Evolutionary conservation across 108 stramenopile species (phyloP), one percentile per base, ranked within the genome.

Genomic region (Nitzschia inconspicua): DNA sequence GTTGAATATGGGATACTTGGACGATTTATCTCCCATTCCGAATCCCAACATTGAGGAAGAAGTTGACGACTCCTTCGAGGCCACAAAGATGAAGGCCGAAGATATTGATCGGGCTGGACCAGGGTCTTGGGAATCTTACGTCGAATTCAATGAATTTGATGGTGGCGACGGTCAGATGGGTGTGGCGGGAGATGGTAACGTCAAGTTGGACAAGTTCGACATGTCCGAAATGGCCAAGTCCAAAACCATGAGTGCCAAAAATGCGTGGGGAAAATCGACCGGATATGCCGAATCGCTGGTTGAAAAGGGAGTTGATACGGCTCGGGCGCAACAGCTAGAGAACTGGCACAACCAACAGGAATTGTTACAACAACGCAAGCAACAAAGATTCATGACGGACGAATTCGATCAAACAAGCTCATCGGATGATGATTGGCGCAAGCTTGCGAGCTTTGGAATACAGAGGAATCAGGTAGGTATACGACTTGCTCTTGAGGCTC

Each of bases 91-190:
- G 76, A 50, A 57, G 24, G 67, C 76, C 32, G 79, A 78, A 1
- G n/a, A 80, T 20, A 60, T 78, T 11, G 65, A 75, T 63, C 54
- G 70, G 8, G 77, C 42, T 47, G 89, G 89, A 26, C 73, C 70
- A 0, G 85, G 89, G 10, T 48, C 63, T 26, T 85, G 84, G 77
- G 52, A 70, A 27, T 60, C 43, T 36, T 91, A 61, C 56, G 89
- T 91, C 18, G 89, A 90, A 14, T 90, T 90, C 44, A 60, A 86
- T 54, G 88, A 90, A 70, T 92, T 91, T 52, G 89, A 91, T 57
- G 89, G 89, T 27, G 89, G 88, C 29, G 90, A 91, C 60, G 91
- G 91, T 31, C 91, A 92, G 64, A 92, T 92, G 91, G 91, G 91
- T 32, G 91, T 92, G 8, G 91, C 91, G n/a, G 91, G 91, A 18